Evolutionary conservation across 352 stramenopile species (phyloP), one percentile per base, ranked within the genome.

Genomic region (Pythium aquatile): DNA sequence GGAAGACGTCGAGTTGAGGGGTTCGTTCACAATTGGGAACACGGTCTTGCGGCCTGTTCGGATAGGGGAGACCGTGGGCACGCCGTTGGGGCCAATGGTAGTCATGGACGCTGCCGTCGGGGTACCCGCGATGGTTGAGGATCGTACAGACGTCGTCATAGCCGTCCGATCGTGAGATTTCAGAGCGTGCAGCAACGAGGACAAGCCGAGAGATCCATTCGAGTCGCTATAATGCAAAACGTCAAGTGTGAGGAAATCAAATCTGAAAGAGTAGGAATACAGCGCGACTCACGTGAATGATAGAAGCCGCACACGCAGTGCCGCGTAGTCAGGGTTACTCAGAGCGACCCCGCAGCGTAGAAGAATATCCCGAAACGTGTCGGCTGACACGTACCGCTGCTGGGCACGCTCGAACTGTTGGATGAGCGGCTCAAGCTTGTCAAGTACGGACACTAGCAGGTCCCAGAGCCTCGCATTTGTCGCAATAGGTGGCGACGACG

Each of bases 271-370:
- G 13, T 4, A 5, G 53, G 17, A 55, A 20, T 29, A 16, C 29
- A 28, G 20, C 20, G 20, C 0, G 5, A 73, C 80, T 39, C 76
- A 92, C 83, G 72, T 76, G 65, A 80, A 90, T 9, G 77, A 69
- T 6, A 89, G 68, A 1, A 93, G 59, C 1, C 79, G 78, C 48
- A 93, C 76, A 1, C 84, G 78, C 17, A 93, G 52, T 5, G 78
- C 81, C 24, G 82, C 83, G 58, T 79, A 93, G 63, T 93, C 84
- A 0, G 80, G 76, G 44, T 85, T 90, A 61, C 82, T 91, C 30
- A 93, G 44, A 3, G 73, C 68, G 42, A 93, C 74, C 2, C 84
- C 82, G 49, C 77, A 87, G 13, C 78, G 75, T 33, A 81, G 53
- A 14, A 93, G 66, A 17, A 81, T 76, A 44, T 90, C 80, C 1